Evolutionary conservation across 331 rosid species (phyloP).

Genomic region (Quercus tomentella): DNA sequence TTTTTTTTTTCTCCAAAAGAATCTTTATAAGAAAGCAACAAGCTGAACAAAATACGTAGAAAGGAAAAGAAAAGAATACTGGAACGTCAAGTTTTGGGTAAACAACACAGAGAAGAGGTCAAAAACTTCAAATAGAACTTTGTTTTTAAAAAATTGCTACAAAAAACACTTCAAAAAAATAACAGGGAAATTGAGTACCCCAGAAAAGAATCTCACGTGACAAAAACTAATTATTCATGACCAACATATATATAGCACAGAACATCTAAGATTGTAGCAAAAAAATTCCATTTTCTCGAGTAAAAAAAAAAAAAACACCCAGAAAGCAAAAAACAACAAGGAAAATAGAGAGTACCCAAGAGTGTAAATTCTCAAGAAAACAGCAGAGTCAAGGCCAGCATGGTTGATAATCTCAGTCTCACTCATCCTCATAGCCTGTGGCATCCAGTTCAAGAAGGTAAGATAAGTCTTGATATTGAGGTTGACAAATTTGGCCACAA

Average conservation of each 20-base stretch:
- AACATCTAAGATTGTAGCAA: background rate
- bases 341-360: constrained; percentile 57
- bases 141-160: background rate
- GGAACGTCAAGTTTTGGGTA: background rate
- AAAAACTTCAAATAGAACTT: background rate
- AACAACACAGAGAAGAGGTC: background rate
- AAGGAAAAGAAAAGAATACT: background rate
- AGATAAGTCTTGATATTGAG: constrained; percentile 76
- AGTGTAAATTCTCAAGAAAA: constrained; percentile 82
- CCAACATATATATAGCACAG: background rate
- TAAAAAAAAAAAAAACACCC: background rate
- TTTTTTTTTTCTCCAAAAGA: background rate
- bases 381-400: constrained; percentile 98
- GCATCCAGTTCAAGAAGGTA: constrained; percentile 95
- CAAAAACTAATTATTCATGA: background rate
- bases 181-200: background rate
- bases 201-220: background rate
- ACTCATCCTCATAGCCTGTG: constrained; percentile 79
- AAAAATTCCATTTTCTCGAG: background rate
- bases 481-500: constrained; percentile 81
- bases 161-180: background rate
- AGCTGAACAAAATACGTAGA: background rate
- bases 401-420: constrained; percentile 77
- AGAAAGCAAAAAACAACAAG: background rate
- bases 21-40: background rate